Conservation (phyloP, 176 grass and related monocot species). For the Avena eriantha region DNA sequence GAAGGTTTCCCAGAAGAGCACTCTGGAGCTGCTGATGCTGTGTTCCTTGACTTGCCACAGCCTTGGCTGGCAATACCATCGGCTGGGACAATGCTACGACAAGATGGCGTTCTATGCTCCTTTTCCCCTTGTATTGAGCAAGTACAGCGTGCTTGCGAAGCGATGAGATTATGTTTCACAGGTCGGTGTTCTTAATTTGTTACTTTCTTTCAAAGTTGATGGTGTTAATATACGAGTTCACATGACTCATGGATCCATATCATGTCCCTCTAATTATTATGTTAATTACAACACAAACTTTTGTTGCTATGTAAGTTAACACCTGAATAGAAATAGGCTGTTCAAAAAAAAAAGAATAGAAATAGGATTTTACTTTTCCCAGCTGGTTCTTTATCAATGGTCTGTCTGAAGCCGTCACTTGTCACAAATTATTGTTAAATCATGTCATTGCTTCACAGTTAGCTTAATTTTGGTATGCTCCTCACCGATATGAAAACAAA, state of each 20-base stretch:
- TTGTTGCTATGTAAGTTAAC: not conserved
- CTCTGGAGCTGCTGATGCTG: conserved; percentile 60
- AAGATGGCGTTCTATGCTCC: conserved; percentile 83
- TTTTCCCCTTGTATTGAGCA: conserved; percentile 99
- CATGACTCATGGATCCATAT: not conserved
- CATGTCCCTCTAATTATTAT: not conserved
- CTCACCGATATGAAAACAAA: not conserved
- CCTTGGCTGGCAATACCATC: conserved; percentile 88
- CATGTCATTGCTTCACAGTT: not conserved
- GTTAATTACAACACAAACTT: not conserved
- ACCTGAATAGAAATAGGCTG: conserved; percentile 7
- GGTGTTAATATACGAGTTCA: not conserved
- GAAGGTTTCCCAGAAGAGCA: conserved; percentile 81
- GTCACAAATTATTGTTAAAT: not conserved
- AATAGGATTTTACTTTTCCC: not conserved
- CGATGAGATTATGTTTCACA: conserved; percentile 72
- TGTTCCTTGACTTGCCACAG: conserved; percentile 92
- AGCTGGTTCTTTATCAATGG: not conserved
- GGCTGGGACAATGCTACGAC: conserved; percentile 61
- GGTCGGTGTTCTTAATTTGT: conserved; percentile 45
- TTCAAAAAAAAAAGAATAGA: no score
- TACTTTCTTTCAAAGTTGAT: not conserved
- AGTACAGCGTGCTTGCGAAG: conserved; percentile 79
- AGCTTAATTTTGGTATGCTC: not conserved
- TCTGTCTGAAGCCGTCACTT: not conserved